Conservation (phyloP, 208 protist genomes). For the Sergeia podlipaevii region DNA sequence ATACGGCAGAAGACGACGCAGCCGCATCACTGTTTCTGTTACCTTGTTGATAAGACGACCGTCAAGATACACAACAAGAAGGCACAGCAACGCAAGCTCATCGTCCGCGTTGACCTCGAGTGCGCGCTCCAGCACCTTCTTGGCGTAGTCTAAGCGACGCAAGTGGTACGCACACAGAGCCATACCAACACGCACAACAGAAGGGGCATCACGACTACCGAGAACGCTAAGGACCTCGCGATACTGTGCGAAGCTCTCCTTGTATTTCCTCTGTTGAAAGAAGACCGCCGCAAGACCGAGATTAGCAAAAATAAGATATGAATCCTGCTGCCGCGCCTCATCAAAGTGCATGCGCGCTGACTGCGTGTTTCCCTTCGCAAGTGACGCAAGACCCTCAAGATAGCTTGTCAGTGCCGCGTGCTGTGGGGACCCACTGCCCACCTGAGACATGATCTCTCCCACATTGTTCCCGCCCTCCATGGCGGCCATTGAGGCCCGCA, state of each 20-base stretch:
- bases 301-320: constrained; percentile 51
- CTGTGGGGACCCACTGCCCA: constrained; percentile 3
- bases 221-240: constrained; percentile 57
- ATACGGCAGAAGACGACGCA: constrained; percentile 50
- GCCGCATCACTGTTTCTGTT: constrained; percentile 39
- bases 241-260: constrained; percentile 71
- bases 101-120: constrained; percentile 60
- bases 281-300: constrained; percentile 68
- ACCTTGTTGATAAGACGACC: constrained; percentile 53
- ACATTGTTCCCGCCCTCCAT: constrained; percentile 62
- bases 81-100: constrained; percentile 66
- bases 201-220: constrained; percentile 47
- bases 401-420: constrained; percentile 47
- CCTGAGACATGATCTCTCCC: constrained; percentile 18
- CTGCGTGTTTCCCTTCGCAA: constrained; percentile 50
- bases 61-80: constrained; percentile 73
- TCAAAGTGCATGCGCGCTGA: constrained; percentile 67
- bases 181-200: constrained; percentile 82
- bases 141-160: constrained; percentile 32
- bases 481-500: constrained; percentile 66
- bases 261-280: constrained; percentile 60
- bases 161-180: constrained; percentile 75
- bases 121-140: constrained; percentile 62
- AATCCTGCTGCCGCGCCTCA: constrained; percentile 40
- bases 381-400: constrained; percentile 63